These are phyloP conservation scores for Apostasia ramifera DNA, from an alignment of 106 monocot species.

Conservation along the genomic window DNA sequence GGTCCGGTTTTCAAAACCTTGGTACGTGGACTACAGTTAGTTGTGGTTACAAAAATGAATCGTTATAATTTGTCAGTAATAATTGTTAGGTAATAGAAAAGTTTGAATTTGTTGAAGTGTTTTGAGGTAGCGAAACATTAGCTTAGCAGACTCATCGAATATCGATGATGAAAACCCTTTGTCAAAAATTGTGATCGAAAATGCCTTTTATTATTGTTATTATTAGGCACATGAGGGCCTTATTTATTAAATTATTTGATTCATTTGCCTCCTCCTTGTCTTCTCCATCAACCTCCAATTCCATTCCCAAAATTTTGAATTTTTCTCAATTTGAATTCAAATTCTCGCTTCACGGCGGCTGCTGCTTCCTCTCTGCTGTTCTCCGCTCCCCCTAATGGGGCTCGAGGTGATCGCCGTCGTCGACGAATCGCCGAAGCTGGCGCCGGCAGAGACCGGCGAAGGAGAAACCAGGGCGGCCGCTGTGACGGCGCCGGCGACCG, in stretches of 20 bases:
- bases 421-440: conserved; percentile 1
- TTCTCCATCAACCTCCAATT: neutral
- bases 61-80: too few relatives aligned
- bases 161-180: too few relatives aligned
- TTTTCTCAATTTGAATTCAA: conserved; percentile 4
- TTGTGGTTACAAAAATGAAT: too few relatives aligned
- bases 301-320: neutral
- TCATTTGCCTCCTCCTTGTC: neutral
- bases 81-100: too few relatives aligned
- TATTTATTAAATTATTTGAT: neutral
- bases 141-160: too few relatives aligned
- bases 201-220: too few relatives aligned
- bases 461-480: neutral
- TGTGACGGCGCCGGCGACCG: neutral
- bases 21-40: too few relatives aligned
- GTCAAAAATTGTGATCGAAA: too few relatives aligned
- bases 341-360: neutral
- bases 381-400: neutral
- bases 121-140: too few relatives aligned
- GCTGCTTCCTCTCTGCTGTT: neutral
- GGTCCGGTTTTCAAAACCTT: too few relatives aligned
- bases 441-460: neutral
- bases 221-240: too few relatives aligned
- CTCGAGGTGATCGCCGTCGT: neutral
- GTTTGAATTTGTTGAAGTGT: too few relatives aligned